Evolutionary conservation across 164 flowering plant species (phyloP), one percentile per base, ranked within the genome.

Genomic region (Macadamia integrifolia): DNA sequence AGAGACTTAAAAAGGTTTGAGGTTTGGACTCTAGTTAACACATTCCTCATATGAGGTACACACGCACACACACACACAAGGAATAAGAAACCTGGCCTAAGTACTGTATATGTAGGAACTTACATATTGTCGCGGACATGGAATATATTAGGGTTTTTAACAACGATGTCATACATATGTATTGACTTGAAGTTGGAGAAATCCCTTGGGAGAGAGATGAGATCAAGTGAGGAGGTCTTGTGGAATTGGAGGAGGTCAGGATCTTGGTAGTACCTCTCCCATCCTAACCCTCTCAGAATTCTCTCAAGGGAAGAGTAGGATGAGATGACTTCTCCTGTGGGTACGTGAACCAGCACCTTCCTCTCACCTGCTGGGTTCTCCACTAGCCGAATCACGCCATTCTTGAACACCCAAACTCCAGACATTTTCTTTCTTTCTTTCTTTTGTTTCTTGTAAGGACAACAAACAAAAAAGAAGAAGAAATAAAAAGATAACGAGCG

Each of bases 201-300:
- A 42, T 85, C 86, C 30, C 69, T 79, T 7, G 91, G 93, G 52
- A 88, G 86, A 58, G 93, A 85, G 60, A 88, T 88, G 18, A 88
- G 82, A 57, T 88, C 88, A 58, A 84, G 77, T 65, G 91, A 87
- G 11, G 87, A 79, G 10, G 31, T 73, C 72, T 81, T 88, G 80
- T 88, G 91, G 77, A 76, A 86, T 64, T 86, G 91, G 70, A 80
- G 67, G 46, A 84, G 82, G 48, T 85, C 82, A 0, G 86, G 77
- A 56, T 85, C 84, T 1, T 78, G 82, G 28, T 83, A 79, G 71
- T 87, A 89, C 73, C 85, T 76, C 72, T 87, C 94, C 94, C 94
- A 89, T 4, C 94, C 94, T 6, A 87, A 60, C 3, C 73, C 74
- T 1, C 8, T 67, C 50, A 89, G 67, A 59, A 80, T 81, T 15